These are phyloP conservation scores for Cystobasidium tubakii DNA, from an alignment of 768 basidiomycete genomes.

Conservation along the genomic window DNA sequence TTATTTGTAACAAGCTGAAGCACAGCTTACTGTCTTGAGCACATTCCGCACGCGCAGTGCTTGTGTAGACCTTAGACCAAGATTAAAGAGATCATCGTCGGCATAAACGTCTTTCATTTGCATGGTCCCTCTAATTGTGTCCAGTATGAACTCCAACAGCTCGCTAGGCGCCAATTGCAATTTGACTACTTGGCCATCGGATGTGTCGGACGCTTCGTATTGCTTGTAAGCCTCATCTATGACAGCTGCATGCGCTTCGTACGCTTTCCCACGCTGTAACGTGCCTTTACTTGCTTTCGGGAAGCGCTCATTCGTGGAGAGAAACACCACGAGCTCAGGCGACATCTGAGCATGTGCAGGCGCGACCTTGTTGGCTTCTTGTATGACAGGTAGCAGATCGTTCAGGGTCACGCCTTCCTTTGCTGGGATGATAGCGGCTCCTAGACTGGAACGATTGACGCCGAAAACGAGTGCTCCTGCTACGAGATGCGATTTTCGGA, in stretches of 20 bases:
- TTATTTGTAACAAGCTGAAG: neutral
- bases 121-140: neutral
- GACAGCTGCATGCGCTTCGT: constrained; percentile 46
- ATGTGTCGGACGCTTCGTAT: neutral
- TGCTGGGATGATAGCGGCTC: constrained; percentile 29
- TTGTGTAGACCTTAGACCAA: constrained; percentile 49
- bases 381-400: constrained; percentile 21
- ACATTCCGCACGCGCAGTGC: constrained; percentile 45
- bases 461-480: constrained; percentile 37
- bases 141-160: constrained; percentile 10
- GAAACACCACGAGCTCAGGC: constrained; percentile 46
- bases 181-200: neutral
- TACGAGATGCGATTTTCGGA: constrained; percentile 9
- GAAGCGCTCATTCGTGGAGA: constrained; percentile 36
- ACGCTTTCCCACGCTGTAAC: constrained; percentile 48
- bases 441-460: constrained; percentile 11
- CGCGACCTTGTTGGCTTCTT: constrained; percentile 44
- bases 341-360: constrained; percentile 48
- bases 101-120: constrained; percentile 27
- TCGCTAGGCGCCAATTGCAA: neutral
- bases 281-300: constrained; percentile 50
- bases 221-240: constrained; percentile 45
- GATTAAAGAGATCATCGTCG: constrained; percentile 47
- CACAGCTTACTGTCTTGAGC: constrained; percentile 41
- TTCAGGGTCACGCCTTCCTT: neutral